Percentiles rank a stretch among this genome's conserved stretches.
These are phyloP conservation scores for Saksenaea vasiformis DNA, from an alignment of 371 early-diverging fungal genomes.

Conservation along the genomic window DNA sequence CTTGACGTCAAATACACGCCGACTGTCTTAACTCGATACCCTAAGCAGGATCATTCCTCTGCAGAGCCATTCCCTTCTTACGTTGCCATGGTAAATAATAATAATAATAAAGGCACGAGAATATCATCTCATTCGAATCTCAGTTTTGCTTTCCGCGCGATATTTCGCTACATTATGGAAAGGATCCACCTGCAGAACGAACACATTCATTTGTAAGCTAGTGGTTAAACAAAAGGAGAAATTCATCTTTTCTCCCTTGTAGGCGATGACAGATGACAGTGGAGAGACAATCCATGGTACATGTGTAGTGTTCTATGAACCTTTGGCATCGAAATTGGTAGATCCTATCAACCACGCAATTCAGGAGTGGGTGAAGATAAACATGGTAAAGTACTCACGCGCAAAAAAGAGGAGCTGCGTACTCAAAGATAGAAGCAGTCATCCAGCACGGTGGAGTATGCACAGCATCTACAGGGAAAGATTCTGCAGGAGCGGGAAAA, in stretches of 20 bases:
- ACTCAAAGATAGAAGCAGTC: constrained; percentile 22
- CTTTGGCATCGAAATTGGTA: constrained; percentile 35
- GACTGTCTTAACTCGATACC: constrained; percentile 40
- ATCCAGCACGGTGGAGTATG: constrained; percentile 58
- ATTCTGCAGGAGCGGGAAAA: constrained; percentile 32
- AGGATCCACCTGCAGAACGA: constrained; percentile 61
- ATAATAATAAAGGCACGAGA: not conserved
- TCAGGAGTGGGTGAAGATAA: constrained; percentile 51
- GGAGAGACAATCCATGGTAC: constrained; percentile 74
- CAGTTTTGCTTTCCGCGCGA: constrained; percentile 85
- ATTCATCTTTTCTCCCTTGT: not conserved
- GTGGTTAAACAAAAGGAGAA: not conserved
- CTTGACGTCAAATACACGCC: constrained; percentile 47
- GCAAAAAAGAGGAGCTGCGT: not conserved
- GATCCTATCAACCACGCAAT: constrained; percentile 52
- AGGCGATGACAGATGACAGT: constrained; percentile 71
- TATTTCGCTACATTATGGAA: constrained; percentile 52
- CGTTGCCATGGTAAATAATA: constrained; percentile 65
- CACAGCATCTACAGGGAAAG: constrained; percentile 48
- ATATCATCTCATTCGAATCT: constrained; percentile 8
- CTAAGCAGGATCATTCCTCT: constrained; percentile 30
- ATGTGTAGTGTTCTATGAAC: constrained; percentile 71
- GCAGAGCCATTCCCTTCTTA: constrained; percentile 60
- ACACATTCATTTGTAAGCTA: constrained; percentile 69
- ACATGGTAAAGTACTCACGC: constrained; percentile 42